Base-by-base conservation (phyloP, 2,329 filamentous ascomycete genomes). In the Parasarocladium wereldwijsianum region DNA sequence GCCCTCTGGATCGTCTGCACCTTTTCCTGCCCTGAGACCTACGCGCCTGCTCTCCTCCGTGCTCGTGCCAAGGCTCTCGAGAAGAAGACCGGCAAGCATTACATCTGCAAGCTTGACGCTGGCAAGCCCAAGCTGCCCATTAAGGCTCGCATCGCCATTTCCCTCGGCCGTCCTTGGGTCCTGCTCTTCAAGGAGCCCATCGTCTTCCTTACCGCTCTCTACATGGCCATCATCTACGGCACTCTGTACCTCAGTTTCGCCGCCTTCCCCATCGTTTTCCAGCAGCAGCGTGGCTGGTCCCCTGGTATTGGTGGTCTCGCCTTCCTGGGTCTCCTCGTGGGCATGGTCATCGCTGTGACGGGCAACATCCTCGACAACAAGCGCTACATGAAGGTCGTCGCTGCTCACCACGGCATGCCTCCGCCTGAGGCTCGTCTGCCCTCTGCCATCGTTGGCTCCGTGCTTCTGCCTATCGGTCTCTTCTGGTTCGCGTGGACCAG, bases 401-500 rank as follows among this genome's bases (percentile, higher is more conserved):
- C 54, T 7, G 56, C 37, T 37, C 60, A 40, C 10, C 66, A 67
- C 8, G 70, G 72, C 4, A 60, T 62, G 31, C 70, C 73, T 6
- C 62, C 72, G 3, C 73, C 75, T 0, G 76, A 82, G 45, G 63
- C 68, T 6, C 61, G 76, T 29, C 54, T 82, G 0, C 68, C 68
- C 0, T 63, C 70, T 8, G 60, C 60, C 17, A 63, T 81, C 24
- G 42, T 79, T 11, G 76, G 73, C 3, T 64, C 62, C 10, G 47
- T 76, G 26, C 41, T 60, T 5, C 52, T 80, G 2, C 75, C 76
- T 1, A 45, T 69, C 20, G 66, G 71, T 3, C 54, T 77, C 12
- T 76, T 77, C 52, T 70, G 65, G 65, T 76, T 76, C 40, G 70
- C 71, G 1, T 77, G 72, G 72, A 75, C 70, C 0, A 71, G 69